A percentile compares a stretch with the other conserved stretches of the same genome.
Evolutionary conservation across 352 stramenopile species (phyloP).

Genomic region (Globisporangium orthogonon): DNA sequence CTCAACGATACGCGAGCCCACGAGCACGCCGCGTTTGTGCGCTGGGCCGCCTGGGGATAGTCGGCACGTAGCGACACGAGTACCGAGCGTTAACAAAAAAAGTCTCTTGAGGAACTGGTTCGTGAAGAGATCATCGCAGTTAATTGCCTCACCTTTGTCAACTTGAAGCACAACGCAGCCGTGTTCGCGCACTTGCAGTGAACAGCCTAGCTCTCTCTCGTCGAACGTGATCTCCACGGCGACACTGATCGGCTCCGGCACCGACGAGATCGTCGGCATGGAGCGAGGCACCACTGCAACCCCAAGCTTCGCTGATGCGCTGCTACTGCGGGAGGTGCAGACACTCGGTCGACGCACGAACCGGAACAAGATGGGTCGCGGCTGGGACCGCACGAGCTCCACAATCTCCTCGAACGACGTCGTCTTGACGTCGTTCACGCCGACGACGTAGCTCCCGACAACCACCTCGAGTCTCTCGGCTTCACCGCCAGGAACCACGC

Average conservation of each 20-base stretch:
- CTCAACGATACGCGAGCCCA: slow-evolving; percentile 57
- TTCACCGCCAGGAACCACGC: slow-evolving; percentile 44
- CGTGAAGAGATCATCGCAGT: no score
- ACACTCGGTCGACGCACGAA: slow-evolving; percentile 44
- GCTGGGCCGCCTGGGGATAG: slow-evolving; percentile 33
- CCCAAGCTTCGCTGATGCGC: not conserved
- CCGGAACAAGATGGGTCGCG: slow-evolving; percentile 55
- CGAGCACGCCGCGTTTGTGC: slow-evolving; percentile 45
- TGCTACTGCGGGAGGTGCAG: not conserved
- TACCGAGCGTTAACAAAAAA: not conserved
- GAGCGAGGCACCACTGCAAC: not conserved
- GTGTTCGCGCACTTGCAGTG: slow-evolving; percentile 37
- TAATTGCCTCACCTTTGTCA: slow-evolving; percentile 27
- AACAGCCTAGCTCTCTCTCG: slow-evolving; percentile 53
- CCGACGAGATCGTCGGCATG: slow-evolving; percentile 40
- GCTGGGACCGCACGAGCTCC: slow-evolving; percentile 35
- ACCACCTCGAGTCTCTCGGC: slow-evolving; percentile 57
- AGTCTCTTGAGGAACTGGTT: no score
- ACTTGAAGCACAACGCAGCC: slow-evolving; percentile 57
- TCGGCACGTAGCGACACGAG: not conserved
- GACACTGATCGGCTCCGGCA: slow-evolving; percentile 51
- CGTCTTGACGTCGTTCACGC: slow-evolving; percentile 48
- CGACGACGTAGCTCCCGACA: slow-evolving; percentile 71
- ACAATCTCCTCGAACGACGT: slow-evolving; percentile 74
- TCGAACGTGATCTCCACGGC: slow-evolving; percentile 53